Evolutionary conservation across 1,284 basidiomycete species (phyloP).

Genomic region (Ceratobasidium sp.): DNA sequence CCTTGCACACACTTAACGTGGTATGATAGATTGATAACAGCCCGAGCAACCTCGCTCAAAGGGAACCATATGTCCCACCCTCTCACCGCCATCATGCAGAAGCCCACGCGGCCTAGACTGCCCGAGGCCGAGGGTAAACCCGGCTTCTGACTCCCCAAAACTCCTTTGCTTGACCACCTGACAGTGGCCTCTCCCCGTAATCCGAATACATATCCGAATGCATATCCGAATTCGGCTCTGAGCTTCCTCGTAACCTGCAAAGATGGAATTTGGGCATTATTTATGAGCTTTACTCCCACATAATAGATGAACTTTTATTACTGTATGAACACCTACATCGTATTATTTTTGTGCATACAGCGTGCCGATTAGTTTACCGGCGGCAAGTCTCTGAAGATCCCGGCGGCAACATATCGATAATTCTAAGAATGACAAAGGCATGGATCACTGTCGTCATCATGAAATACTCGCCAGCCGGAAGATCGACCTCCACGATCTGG

Average conservation of each 20-base stretch:
- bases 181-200: neutral
- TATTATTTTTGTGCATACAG: neutral
- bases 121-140: neutral
- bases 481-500: neutral
- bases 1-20: neutral
- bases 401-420: constrained; percentile 8
- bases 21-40: constrained; percentile 19
- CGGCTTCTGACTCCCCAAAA: neutral
- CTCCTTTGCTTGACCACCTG: neutral
- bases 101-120: neutral
- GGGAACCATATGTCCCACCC: constrained; percentile 19
- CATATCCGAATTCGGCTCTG: constrained; percentile 35
- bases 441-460: constrained; percentile 18
- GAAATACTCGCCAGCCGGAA: neutral
- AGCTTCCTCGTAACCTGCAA: neutral
- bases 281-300: too few relatives aligned
- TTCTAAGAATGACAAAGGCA: neutral
- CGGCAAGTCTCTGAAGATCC: neutral
- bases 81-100: constrained; percentile 8
- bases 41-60: constrained; percentile 35
- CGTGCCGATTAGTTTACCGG: neutral
- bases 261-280: neutral
- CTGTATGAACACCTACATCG: neutral
- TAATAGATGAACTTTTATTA: too few relatives aligned
- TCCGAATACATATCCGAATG: constrained; percentile 38